A percentile compares a stretch with the other conserved stretches of the same genome.
phyloP scores from a whole-genome alignment of 2,329 filamentous ascomycete species.

The Paracamarosporium sp. region DNA sequence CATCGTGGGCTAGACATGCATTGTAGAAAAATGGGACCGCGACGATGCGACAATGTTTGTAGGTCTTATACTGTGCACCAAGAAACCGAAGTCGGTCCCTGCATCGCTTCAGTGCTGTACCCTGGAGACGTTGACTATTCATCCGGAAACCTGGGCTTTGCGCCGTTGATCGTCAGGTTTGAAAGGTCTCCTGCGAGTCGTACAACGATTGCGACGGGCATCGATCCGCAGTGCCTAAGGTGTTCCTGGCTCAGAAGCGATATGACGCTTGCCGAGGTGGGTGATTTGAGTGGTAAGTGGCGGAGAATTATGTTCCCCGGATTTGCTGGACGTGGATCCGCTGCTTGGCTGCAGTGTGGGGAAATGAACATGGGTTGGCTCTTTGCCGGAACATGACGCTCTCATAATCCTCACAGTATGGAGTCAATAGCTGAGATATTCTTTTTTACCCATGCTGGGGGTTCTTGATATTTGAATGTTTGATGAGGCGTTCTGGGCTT shows the following conservation, averaged over 20 bases:
- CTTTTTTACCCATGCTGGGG: too few relatives aligned
- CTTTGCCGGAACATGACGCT: background rate
- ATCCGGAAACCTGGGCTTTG: background rate
- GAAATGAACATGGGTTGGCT: background rate
- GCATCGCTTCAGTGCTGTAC: background rate
- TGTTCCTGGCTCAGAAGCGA: background rate
- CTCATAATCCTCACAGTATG: conserved; percentile 29
- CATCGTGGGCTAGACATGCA: background rate
- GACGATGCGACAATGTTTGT: background rate
- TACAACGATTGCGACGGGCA: background rate
- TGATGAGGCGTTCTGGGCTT: too few relatives aligned
- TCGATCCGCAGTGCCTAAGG: background rate
- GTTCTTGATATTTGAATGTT: too few relatives aligned
- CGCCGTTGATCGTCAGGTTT: background rate
- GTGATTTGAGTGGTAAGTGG: background rate
- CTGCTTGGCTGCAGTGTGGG: conserved; percentile 5
- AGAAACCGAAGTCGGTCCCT: background rate
- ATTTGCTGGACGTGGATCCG: background rate
- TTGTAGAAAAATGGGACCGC: background rate
- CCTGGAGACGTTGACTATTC: background rate
- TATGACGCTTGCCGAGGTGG: background rate
- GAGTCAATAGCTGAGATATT: too few relatives aligned
- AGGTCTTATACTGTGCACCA: background rate
- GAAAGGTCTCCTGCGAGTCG: background rate
- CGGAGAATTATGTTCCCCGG: conserved; percentile 6